Evolutionary conservation across 768 basidiomycete genomes (phyloP), one percentile per base, ranked within the genome.

Genomic region (Tricholoma sp.): DNA sequence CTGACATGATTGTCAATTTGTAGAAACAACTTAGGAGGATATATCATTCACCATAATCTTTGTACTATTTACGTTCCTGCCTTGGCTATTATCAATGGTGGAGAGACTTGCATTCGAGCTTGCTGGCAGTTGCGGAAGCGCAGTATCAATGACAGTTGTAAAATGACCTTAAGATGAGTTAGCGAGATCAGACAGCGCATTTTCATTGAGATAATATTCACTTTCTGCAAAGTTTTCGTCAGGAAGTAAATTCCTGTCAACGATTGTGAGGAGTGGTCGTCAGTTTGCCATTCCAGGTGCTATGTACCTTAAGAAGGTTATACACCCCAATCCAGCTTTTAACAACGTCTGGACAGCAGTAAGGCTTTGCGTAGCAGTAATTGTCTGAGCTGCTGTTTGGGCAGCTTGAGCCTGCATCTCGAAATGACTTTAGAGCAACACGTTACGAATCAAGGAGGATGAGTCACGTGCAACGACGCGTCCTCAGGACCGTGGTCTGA

Each of bases 151-250:
- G 14, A 76, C 70, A 9, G 81, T 76, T 4, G 82, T 82, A 56
- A 87, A 78, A 66, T 85, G 76, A 61, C 80, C 85, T 84, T 50
- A 32, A 47, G 49, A 53, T 57, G 24, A n/a, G 50, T 50, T 46
- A 46, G 50, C 12, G 47, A 54, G 8, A 60, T 24, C 10, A 6
- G 50, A 39, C 11, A 35, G 35, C 29, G 37, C 41, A 18, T 54
- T 49, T 14, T 24, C 39, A 18, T 16, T 12, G 9, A 41, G 32
- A 5, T 14, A 10, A 21, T 21, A 57, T 71, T 52, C 59, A 86
- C 89, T 84, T 67, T 84, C 80, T 10, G 79, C 78, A 64, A 91
- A 92, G 66, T 91, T 91, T 54, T 91, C 90, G 41, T 84, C 83
- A 5, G 90, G 90, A 8, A 92, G 77, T 8, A 92, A 69, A 63